Evolutionary conservation across 2,329 filamentous ascomycete genomes (phyloP).

Genomic region (Ceratocystis smalleyi): DNA sequence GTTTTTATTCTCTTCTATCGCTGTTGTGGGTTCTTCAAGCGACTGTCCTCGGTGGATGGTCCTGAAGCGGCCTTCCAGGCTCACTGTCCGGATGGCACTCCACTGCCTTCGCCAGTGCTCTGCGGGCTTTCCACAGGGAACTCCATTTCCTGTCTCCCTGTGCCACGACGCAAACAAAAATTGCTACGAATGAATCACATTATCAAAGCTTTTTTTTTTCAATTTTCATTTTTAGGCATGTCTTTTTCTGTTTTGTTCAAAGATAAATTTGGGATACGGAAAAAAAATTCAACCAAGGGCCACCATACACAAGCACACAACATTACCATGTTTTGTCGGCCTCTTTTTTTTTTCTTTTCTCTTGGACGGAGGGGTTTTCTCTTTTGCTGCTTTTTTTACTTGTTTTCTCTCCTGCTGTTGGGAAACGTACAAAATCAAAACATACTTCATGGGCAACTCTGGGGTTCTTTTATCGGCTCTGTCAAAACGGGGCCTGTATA

Average conservation of each 20-base stretch:
- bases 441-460: neutral
- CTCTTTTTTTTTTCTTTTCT: neutral
- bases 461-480: neutral
- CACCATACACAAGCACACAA: neutral
- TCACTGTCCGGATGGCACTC: neutral
- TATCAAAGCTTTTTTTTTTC: neutral
- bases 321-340: neutral
- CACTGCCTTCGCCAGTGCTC: neutral
- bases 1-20: neutral
- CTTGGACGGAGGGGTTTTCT: neutral
- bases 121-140: neutral
- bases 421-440: neutral
- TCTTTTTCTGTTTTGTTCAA: neutral
- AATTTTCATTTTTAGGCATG: neutral
- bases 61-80: neutral
- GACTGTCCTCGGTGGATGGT: neutral
- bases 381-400: neutral
- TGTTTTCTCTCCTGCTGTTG: neutral
- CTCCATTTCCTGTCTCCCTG: neutral
- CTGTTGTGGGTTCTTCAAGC: neutral
- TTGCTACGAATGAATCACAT: neutral
- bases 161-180: neutral
- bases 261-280: conserved; percentile 4
- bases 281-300: neutral
- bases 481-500: neutral